Percentiles rank a stretch among this genome's conserved stretches.
phyloP scores from a whole-genome alignment of 148 eudicot species.

The Cornus florida region DNA sequence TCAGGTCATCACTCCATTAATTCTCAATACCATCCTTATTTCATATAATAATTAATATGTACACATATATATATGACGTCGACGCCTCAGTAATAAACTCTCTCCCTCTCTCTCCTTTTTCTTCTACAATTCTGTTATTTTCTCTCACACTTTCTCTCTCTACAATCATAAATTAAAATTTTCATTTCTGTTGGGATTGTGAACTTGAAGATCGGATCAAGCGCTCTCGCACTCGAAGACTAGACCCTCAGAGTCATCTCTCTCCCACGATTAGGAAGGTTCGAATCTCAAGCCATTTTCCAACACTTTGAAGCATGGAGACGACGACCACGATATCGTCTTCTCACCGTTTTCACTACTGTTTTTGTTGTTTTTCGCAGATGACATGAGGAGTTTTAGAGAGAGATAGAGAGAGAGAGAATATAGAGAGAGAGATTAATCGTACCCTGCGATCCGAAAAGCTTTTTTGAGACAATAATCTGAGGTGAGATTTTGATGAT shows the following conservation, averaged over 20 bases:
- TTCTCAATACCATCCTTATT: background rate
- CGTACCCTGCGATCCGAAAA: background rate
- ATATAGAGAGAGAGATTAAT: background rate
- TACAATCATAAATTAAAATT: background rate
- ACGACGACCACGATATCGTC: background rate
- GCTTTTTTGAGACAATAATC: background rate
- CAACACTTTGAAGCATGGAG: background rate
- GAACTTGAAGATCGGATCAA: conserved; percentile 59
- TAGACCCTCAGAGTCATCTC: background rate
- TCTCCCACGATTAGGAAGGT: conserved; percentile 10
- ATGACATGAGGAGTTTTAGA: conserved; percentile 6
- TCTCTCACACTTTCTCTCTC: background rate
- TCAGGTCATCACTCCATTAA: conserved; percentile 18
- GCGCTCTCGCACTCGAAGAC: conserved; percentile 31
- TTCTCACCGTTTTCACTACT: background rate
- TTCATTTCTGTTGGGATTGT: conserved; percentile 38
- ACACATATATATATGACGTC: background rate
- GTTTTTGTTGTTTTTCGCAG: conserved; percentile 20
- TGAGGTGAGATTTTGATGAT: conserved; percentile 1
- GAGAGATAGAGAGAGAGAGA: conserved; percentile 8
- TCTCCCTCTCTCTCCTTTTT: background rate
- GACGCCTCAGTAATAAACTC: background rate
- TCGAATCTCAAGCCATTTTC: conserved; percentile 7
- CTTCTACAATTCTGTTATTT: background rate
- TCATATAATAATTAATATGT: background rate